Evolutionary conservation across 495 filamentous ascomycete genomes (phyloP), one percentile per base, ranked within the genome.

Genomic region (Penicillium lividum): DNA sequence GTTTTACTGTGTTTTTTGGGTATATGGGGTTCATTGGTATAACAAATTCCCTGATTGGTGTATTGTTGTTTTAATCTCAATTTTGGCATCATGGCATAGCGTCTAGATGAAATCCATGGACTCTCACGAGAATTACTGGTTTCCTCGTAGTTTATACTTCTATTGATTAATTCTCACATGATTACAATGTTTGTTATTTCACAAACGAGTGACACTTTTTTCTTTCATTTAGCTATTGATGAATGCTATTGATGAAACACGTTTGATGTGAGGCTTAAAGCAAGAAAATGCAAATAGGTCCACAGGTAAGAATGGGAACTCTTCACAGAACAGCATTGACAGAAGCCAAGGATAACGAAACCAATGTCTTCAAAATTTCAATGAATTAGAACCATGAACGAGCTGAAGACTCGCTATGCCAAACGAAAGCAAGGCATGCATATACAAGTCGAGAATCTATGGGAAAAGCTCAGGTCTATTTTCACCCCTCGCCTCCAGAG

Each of bases 1-100:
- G 5, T 33, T 40, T 40, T 16, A n/a, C 38, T 40, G n/a, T 16
- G 16, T 0, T 7, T 40, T 36, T 4, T 5, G 16, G 16, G 0
- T 15, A n/a, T 4, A 11, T 40, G 15, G 15, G 11, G 0, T n/a
- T 16, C 15, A 13, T 4, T 40, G 13, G 15, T 13, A 16, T 40
- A 15, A 13, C 38, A 15, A 15, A 13, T 13, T 40, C 15, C 11
- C 4, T 40, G 38, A 40, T n/a, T 15, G 11, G 15, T 40, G 4
- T 40, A 0, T 16, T 16, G 3, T 5, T 47, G 44, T 25, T 18
- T 11, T 27, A 5, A 47, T 28, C 22, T 2, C 22, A 22, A 22
- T 22, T 22, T 40, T 18, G 5, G 44, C 44, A 47, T 47, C 8
- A 53, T 31, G 38, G 51, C 51, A 44, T 54, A 54, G 51, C 51